Base-by-base conservation (phyloP, 129 eudicot genomes). In the Escallonia herrerae region DNA sequence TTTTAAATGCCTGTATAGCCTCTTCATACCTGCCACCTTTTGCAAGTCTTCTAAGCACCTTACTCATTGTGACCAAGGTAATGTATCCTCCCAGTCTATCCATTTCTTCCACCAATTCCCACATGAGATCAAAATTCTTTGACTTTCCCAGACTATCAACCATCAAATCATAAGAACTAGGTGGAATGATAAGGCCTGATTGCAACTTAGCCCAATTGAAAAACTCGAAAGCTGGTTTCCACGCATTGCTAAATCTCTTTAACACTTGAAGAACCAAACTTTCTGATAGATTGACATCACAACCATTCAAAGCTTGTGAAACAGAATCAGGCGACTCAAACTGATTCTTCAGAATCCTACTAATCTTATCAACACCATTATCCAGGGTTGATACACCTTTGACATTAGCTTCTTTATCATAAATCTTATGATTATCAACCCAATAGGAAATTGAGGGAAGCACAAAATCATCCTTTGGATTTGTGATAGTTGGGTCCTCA, bases 111-210 rank as follows among this genome's bases (percentile, higher is more conserved):
- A 86, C 76, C 66, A 93, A 56, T 44, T 75, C 75, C 96, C 82
- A 80, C 95, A 93, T 83, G 22, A 89, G 62, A 71, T 78, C 83
- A 68, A 93, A 93, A 54, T 82, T 82, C 71, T 48, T 83, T 0
- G 82, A 65, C 68, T 89, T 93, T 8, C 96, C 99, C 75, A 93
- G 70, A 54, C 68, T 81, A 50, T 89, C 95, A 33, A 93, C 86
- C 87, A 93, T 77, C 56, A 81, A 58, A 55, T 89, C 70, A 37
- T 93, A 93, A 69, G 80, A 64, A 40, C 67, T 67, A 2, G 80
- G 77, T 0, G 96, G 72, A 58, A 75, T 77, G 64, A 50, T 63
- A 12, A 43, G 61, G 56, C 80, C 86, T 8, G 14, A 40, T 5
- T 52, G 79, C 44, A 64, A 62, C 77, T 83, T 77, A 42, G 84